Percentiles rank a stretch among this genome's conserved stretches.
phyloP scores from a whole-genome alignment of 208 protist genomes.

The Leishmania amazonensis region DNA sequence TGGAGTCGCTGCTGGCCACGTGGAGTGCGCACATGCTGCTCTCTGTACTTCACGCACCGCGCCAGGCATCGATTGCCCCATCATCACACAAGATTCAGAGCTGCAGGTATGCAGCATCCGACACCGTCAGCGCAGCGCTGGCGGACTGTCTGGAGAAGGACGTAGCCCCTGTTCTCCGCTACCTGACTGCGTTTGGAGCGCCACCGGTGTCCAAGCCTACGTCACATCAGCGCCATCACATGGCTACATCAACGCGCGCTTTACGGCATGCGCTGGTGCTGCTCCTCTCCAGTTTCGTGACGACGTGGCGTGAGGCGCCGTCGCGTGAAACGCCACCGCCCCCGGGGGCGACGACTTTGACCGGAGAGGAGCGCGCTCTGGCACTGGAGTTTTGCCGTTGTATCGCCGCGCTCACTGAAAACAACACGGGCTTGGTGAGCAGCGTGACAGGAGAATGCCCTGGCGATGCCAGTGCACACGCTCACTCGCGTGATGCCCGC shows the following conservation, averaged over 20 bases:
- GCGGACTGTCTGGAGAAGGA: not conserved
- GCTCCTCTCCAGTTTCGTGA: constrained; percentile 19
- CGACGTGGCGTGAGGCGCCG: constrained; percentile 7
- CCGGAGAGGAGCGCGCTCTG: constrained; percentile 6
- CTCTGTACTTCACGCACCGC: not conserved
- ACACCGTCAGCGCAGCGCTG: not conserved
- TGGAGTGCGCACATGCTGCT: constrained; percentile 30
- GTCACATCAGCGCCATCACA: not conserved
- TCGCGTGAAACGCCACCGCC: not conserved
- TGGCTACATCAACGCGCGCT: not conserved
- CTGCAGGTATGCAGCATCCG: not conserved
- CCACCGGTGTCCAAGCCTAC: not conserved
- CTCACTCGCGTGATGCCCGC: not conserved
- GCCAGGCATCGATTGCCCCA: not conserved
- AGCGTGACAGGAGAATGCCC: not conserved
- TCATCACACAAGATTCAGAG: not conserved
- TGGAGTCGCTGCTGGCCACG: constrained; percentile 20
- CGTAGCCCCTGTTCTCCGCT: constrained; percentile 20
- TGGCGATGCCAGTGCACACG: not conserved
- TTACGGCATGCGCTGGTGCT: constrained; percentile 17
- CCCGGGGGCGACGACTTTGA: not conserved
- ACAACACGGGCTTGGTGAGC: not conserved
- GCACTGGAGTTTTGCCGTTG: constrained; percentile 14
- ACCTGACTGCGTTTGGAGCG: constrained; percentile 1
- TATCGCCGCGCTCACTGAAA: not conserved